These are phyloP conservation scores for Sugiyamaella novakii DNA, from an alignment of 1,139 yeast species.

Conservation along the genomic window DNA sequence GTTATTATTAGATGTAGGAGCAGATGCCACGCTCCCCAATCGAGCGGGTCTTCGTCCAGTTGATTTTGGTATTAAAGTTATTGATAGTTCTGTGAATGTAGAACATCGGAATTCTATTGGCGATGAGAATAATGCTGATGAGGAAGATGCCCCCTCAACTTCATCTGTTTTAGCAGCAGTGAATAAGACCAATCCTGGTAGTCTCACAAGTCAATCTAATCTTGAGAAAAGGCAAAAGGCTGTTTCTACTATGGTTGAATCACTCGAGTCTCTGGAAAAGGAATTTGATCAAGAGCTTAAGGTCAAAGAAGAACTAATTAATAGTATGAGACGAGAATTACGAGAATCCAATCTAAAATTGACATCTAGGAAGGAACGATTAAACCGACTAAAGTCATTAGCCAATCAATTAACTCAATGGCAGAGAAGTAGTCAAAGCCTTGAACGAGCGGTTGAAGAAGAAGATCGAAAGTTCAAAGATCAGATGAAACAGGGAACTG, in stretches of 20 bases:
- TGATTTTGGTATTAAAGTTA: conserved; percentile 68
- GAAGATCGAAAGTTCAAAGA: conserved; percentile 57
- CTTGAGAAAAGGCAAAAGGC: conserved; percentile 47
- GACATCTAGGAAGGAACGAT: conserved; percentile 49
- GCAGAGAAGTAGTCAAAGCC: conserved; percentile 55
- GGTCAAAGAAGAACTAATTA: conserved; percentile 50
- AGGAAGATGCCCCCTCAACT: conserved; percentile 20
- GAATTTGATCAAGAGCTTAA: conserved; percentile 55
- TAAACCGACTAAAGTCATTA: conserved; percentile 48
- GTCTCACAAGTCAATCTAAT: conserved; percentile 11
- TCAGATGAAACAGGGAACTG: conserved; percentile 28
- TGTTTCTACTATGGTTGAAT: conserved; percentile 47
- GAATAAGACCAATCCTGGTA: conserved; percentile 4
- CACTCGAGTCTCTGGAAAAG: conserved; percentile 41
- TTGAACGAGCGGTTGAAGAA: conserved; percentile 58
- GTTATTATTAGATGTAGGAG: conserved; percentile 80
- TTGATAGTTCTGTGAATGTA: conserved; percentile 18
- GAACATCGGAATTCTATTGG: conserved; percentile 6
- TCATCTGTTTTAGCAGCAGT: conserved; percentile 19
- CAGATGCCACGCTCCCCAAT: conserved; percentile 76
- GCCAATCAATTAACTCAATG: conserved; percentile 49
- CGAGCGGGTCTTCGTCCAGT: conserved; percentile 82
- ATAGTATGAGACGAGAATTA: conserved; percentile 50
- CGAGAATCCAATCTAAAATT: conserved; percentile 52
- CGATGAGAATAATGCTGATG: not conserved